Base-by-base conservation (phyloP, 2,329 filamentous ascomycete genomes). In the Fusarium annulatum region DNA sequence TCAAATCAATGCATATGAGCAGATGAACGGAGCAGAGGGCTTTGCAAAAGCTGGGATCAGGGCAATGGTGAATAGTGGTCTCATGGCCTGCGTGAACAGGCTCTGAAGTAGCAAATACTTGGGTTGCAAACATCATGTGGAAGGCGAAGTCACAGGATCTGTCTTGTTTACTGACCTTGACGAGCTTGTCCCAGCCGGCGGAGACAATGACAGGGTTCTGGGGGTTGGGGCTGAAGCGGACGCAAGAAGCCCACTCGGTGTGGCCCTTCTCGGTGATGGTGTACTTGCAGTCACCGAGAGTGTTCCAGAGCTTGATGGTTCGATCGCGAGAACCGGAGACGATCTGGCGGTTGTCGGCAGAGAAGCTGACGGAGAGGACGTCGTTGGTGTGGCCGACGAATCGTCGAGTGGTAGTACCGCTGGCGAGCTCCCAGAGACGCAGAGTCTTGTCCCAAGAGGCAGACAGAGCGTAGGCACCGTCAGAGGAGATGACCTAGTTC, bases 101-200 rank as follows among this genome's bases (percentile, higher is more conserved):
- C 95, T 99, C 96, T 98, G 96, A 98, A 99, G 96, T 98, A 98
- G 96, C 96, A 98, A 98, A 98, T 98, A 98, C 95, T 94, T 95
- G 88, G 84, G 85, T 91, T 93, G 91, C 90, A 93, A 93, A 90
- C 96, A 98, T 98, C 96, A 95, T 96, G 84, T 91, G 19, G 26
- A 69, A 67, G 61, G n/a, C 7, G 39, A 23, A 19, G 34, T 45
- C 28, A n/a, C 28, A 56, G 39, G 10, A 16, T 30, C 14, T 23
- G 28, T 62, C 34, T 33, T 51, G 9, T 64, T 61, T 60, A 90
- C 95, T 82, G 89, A 99, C 96, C 96, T 99, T 99, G 86, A 99
- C 96, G 81, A 98, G 93, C 92, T 98, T 99, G 90, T 99, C 96
- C 96, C 96, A 99, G 82, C 95, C 95, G 87, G 93, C 92, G 85